These are phyloP conservation scores for Punica granatum DNA, from an alignment of 345 rosid species.

Conservation along the genomic window DNA sequence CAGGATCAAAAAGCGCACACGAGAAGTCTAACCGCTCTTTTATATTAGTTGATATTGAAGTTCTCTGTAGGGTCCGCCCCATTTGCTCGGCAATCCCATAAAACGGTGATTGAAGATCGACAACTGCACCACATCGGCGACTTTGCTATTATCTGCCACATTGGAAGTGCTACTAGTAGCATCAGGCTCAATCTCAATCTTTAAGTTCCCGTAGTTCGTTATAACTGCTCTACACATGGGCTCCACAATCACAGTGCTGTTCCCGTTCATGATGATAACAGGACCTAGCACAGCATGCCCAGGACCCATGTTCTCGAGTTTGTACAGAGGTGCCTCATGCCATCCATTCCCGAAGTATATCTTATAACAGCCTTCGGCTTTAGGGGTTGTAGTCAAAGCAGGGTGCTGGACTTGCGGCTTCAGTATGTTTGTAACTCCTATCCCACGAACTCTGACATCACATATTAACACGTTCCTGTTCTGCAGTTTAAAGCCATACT, in stretches of 20 bases:
- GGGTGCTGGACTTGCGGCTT: constrained; percentile 58
- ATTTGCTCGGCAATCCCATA: constrained; percentile 99
- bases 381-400: constrained; percentile 34
- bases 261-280: constrained; percentile 93
- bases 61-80: constrained; percentile 95
- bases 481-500: constrained; percentile 88
- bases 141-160: constrained; percentile 36
- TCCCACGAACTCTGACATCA: constrained; percentile 88
- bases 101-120: constrained; percentile 93
- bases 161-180: constrained; percentile 27
- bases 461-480: constrained; percentile 67
- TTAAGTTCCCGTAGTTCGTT: constrained; percentile 88
- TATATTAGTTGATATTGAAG: constrained; percentile 95
- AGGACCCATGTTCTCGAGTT: constrained; percentile 70
- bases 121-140: constrained; percentile 95
- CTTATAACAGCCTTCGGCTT: constrained; percentile 50
- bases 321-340: constrained; percentile 65
- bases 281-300: constrained; percentile 71
- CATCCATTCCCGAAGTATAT: constrained; percentile 72
- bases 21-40: constrained; percentile 94
- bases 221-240: constrained; percentile 73
- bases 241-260: constrained; percentile 89
- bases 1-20: constrained; percentile 92
- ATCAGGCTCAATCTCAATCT: constrained; percentile 43
- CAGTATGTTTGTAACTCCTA: constrained; percentile 80